Base-by-base conservation (phyloP, 2,329 filamentous ascomycete species). In the Xylariaceae sp. region DNA sequence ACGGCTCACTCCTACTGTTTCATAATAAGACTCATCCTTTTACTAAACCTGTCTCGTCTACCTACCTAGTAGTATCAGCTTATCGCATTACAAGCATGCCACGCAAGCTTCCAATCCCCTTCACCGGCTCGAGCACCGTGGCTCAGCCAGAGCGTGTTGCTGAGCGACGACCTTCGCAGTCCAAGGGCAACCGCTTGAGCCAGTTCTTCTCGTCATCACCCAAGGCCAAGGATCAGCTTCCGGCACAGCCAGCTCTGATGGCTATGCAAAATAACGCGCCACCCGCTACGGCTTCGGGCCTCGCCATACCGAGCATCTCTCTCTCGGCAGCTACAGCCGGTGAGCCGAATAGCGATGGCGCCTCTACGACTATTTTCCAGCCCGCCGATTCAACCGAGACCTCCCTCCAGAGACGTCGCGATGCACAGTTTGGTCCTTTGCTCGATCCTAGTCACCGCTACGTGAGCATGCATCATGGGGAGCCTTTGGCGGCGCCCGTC, bases 401-500 rank as follows among this genome's bases (percentile, higher is more conserved):
- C 51, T 86, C 87, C 62, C 84, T 84, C 63, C 82, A 91, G 73
- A 87, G 87, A 60, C 88, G 86, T 71, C 84, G 88, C 68, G 90
- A 97, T 71, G 89, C 93, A 42, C 92, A 97, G 72, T 99, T 97
- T 71, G 94, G 89, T 10, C 93, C 93, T 13, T 80, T 97, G 53
- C 82, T 87, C 65, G 88, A 90, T 66, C 83, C 86, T 54, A 88
- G 82, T 70, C 93, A 99, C 75, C 84, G 90, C 72, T 96, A 97
- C 77, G 87, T 89, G 64, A 97, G 92, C 80, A 86, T 88, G 74
- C 92, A 95, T 73, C 86, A 88, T 62, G 93, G 92, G 67, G 84
- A 86, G 68, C 84, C 88, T 45, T 88, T 97, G 60, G 86, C 87
- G 51, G 84, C 91, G 44, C 92, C 93, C 4, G 80, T 97, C 61